Evolutionary conservation across 2,329 filamentous ascomycete genomes (phyloP).

Genomic region (Ceratocystis lukuohia): DNA sequence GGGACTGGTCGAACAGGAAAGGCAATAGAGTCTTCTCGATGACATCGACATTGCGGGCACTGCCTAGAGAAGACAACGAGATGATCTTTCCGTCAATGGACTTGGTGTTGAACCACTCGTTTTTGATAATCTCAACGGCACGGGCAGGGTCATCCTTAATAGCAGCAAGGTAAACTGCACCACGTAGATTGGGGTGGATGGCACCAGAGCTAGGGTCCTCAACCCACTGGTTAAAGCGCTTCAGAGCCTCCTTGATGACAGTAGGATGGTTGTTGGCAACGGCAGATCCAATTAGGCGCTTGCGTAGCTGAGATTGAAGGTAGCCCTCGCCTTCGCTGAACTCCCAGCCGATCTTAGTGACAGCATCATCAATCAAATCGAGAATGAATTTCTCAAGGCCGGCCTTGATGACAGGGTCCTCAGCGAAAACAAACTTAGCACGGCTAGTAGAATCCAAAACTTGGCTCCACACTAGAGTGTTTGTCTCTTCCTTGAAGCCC

Average conservation of each 20-base stretch:
- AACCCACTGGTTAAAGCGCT: constrained; percentile 68
- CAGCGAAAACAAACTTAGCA: constrained; percentile 73
- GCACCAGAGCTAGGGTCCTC: constrained; percentile 52
- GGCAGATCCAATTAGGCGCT: constrained; percentile 63
- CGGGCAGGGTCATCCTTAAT: constrained; percentile 56
- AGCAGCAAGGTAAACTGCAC: constrained; percentile 65
- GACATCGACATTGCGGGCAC: constrained; percentile 54
- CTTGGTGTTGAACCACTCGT: constrained; percentile 69
- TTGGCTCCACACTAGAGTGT: constrained; percentile 82
- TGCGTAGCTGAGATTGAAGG: constrained; percentile 67
- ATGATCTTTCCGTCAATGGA: constrained; percentile 88
- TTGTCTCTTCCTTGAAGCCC: constrained; percentile 67
- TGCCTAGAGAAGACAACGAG: constrained; percentile 61
- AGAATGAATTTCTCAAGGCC: constrained; percentile 68
- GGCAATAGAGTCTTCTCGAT: constrained; percentile 51
- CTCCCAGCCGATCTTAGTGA: constrained; percentile 75
- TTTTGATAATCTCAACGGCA: constrained; percentile 61
- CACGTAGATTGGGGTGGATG: constrained; percentile 70
- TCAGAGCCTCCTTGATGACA: constrained; percentile 57
- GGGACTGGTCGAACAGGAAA: constrained; percentile 63
- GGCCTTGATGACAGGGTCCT: constrained; percentile 55
- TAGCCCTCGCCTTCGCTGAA: constrained; percentile 67
- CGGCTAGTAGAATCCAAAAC: constrained; percentile 62
- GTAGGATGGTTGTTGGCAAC: constrained; percentile 65
- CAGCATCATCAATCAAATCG: constrained; percentile 60